Conservation (phyloP, 495 filamentous ascomycete species). For the Acidomyces sp. region DNA sequence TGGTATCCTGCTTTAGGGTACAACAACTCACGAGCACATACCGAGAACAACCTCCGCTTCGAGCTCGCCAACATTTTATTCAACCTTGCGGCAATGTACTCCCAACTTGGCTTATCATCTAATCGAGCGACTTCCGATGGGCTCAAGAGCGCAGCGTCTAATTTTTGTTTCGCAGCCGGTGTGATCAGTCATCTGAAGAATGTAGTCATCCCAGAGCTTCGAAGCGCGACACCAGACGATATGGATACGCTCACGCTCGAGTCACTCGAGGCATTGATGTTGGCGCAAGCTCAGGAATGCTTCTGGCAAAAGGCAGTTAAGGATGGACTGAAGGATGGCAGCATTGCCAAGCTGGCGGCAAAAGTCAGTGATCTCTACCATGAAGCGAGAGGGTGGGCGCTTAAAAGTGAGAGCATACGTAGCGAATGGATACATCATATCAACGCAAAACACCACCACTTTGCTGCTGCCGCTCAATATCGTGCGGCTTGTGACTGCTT, state of each 20-base stretch:
- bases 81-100: conserved; percentile 87
- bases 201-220: conserved; percentile 70
- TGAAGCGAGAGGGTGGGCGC: conserved; percentile 67
- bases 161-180: conserved; percentile 80
- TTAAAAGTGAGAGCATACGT: conserved; percentile 77
- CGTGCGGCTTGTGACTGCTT: conserved; percentile 85
- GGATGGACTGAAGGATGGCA: conserved; percentile 80
- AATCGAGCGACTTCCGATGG: conserved; percentile 74
- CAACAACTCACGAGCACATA: conserved; percentile 60
- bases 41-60: conserved; percentile 86
- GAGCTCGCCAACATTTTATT: conserved; percentile 88
- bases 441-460: conserved; percentile 94
- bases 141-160: conserved; percentile 78
- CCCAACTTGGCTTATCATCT: conserved; percentile 69
- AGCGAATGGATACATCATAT: conserved; percentile 97
- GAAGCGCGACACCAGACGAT: conserved; percentile 77
- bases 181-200: conserved; percentile 68
- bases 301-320: conserved; percentile 97
- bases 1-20: conserved; percentile 94
- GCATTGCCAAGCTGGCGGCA: conserved; percentile 80
- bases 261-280: conserved; percentile 66
- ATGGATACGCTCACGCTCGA: conserved; percentile 85
- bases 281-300: conserved; percentile 91
- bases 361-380: conserved; percentile 88
- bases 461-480: conserved; percentile 91